These are phyloP conservation scores for Fusarium palustre DNA, from an alignment of 2,329 filamentous ascomycete species.

Conservation along the genomic window DNA sequence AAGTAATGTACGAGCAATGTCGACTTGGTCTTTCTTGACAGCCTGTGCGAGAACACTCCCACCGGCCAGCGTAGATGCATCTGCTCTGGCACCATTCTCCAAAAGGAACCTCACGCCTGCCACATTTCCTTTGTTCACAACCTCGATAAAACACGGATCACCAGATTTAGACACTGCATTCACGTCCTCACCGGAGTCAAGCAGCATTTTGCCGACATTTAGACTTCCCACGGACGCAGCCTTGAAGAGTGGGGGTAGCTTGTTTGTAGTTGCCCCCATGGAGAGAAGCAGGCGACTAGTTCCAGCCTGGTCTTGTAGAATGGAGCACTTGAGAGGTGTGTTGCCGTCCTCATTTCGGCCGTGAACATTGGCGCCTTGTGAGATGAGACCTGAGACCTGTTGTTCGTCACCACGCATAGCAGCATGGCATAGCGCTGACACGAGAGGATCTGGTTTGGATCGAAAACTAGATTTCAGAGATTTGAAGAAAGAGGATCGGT, in stretches of 20 bases:
- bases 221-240: neutral
- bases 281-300: neutral
- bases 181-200: neutral
- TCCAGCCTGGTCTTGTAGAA: neutral
- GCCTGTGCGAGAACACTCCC: neutral
- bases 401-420: neutral
- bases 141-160: neutral
- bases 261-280: neutral
- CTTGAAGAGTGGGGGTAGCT: neutral
- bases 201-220: neutral
- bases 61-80: neutral
- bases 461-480: neutral
- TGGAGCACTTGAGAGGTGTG: slow-evolving; percentile 7
- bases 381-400: neutral
- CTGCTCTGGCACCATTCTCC: neutral
- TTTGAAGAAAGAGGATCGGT: slow-evolving; percentile 1
- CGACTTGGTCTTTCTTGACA: neutral
- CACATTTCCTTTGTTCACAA: neutral
- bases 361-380: slow-evolving; percentile 5
- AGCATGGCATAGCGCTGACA: slow-evolving; percentile 8
- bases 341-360: slow-evolving; percentile 15
- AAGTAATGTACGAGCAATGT: neutral
- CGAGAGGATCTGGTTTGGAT: slow-evolving; percentile 4
- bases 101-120: neutral
- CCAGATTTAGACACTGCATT: neutral